Base-by-base conservation (phyloP, 2,329 filamentous ascomycete genomes). In the Endothia cerciana region DNA sequence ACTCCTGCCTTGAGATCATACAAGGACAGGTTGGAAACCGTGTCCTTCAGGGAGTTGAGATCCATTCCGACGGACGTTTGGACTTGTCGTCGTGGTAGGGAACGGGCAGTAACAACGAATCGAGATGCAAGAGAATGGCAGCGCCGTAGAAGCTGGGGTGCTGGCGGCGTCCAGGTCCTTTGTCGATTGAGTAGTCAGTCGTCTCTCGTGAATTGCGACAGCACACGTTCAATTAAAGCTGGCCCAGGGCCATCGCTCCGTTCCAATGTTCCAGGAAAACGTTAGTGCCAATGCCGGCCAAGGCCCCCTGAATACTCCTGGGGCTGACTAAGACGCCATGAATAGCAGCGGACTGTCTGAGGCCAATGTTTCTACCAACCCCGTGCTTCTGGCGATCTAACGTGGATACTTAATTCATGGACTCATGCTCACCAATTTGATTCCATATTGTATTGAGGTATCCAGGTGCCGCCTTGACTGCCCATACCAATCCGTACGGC, bases 1-100 rank as follows among this genome's bases (percentile, higher is more conserved):
- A 97, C 93, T 70, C 93, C 91, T 64, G 94, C 94, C 83, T 97
- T 97, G 82, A 97, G 77, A 80, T 97, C 94, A 83, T 97, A 97
- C 78, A 97, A 85, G 74, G 91, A 92, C 85, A 97, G 85, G 82
- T 95, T 96, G 82, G 90, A 90, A 79, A 97, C 93, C 80, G 92
- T 89, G 73, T 92, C 92, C 79, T 92, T 94, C 64, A 97, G 79
- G 75, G 85, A 92, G 80, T 89, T 90, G 77, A 96, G 85, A 85
- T 97, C 92, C 93, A 97, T 97, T 73, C 76, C 81, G 78, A 70
- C 69, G 51, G 43, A 53, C n/a, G 40, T 30, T n/a, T 59, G 8
- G n/a, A 10, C 13, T 64, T 60, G 22, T 53, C n/a, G 53, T 61
- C 28, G 57, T 7, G 40, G 36, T 6, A n/a, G 25, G 7, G 22